A percentile compares a stretch with the other conserved stretches of the same genome.
These are phyloP conservation scores for Mycena kentingensis DNA, from an alignment of 768 basidiomycete species.

Conservation along the genomic window DNA sequence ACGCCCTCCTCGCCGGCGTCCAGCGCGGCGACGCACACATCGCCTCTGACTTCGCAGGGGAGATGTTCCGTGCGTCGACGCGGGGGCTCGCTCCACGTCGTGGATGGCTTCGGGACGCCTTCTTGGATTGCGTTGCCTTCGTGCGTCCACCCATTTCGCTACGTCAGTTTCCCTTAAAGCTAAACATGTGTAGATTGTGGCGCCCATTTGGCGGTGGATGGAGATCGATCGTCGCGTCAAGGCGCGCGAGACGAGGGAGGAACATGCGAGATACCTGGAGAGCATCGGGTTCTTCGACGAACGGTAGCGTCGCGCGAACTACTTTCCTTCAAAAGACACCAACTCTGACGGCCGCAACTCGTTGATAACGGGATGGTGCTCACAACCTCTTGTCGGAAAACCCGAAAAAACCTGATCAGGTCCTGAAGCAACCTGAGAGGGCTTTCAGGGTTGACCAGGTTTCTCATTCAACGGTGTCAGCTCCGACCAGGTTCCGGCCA, in stretches of 20 bases:
- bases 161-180: constrained; percentile 5
- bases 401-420: too few relatives aligned
- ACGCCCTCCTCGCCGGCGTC: constrained; percentile 64
- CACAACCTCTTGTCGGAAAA: too few relatives aligned
- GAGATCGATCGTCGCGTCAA: constrained; percentile 49
- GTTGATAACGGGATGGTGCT: too few relatives aligned
- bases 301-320: too few relatives aligned
- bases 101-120: constrained; percentile 63
- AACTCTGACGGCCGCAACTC: too few relatives aligned
- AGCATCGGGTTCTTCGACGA: constrained; percentile 47
- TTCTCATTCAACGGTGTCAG: too few relatives aligned
- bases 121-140: constrained; percentile 47
- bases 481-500: too few relatives aligned
- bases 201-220: constrained; percentile 51
- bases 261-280: constrained; percentile 47
- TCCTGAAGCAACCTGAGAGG: too few relatives aligned
- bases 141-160: constrained; percentile 36
- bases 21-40: constrained; percentile 75
- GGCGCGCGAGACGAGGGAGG: constrained; percentile 38
- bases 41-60: constrained; percentile 30
- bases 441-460: too few relatives aligned
- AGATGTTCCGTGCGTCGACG: not conserved
- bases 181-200: constrained; percentile 40
- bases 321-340: too few relatives aligned
- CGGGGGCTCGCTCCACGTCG: not conserved